Percentiles rank a stretch among this genome's conserved stretches.
Conservation (phyloP, 805 yeast genomes). For the Candida fluviatilis region DNA sequence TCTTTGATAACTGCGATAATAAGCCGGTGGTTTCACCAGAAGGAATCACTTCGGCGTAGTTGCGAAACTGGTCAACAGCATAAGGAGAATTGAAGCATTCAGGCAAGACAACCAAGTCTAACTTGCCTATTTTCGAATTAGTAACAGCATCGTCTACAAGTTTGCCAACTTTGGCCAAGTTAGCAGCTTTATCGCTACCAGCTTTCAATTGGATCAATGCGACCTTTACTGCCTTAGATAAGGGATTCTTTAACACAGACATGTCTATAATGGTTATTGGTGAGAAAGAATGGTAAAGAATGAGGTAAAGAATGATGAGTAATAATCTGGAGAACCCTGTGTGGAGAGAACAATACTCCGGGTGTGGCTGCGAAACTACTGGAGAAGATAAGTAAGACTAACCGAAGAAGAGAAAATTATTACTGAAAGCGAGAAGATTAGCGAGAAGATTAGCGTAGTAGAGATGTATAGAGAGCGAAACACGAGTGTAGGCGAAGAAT, state of each 20-base stretch:
- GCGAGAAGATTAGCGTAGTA: no score
- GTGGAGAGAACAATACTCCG: no score
- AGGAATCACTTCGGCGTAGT: conserved; percentile 87
- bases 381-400: no score
- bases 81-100: conserved; percentile 98
- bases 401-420: no score
- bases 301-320: no score
- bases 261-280: background rate
- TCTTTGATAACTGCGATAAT: conserved; percentile 62
- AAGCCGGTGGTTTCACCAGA: conserved; percentile 62
- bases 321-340: no score
- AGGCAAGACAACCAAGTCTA: conserved; percentile 81
- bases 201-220: conserved; percentile 84
- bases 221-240: conserved; percentile 60
- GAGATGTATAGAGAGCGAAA: no score
- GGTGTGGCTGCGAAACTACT: no score
- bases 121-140: conserved; percentile 26
- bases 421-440: no score
- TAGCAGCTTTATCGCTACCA: conserved; percentile 76
- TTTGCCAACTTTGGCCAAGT: conserved; percentile 62
- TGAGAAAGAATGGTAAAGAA: no score
- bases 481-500: no score
- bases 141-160: conserved; percentile 59
- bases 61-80: conserved; percentile 77
- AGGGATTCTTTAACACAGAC: conserved; percentile 31